phyloP scores from a whole-genome alignment of 352 stramenopile species.

The Elongisporangium prolatum region DNA sequence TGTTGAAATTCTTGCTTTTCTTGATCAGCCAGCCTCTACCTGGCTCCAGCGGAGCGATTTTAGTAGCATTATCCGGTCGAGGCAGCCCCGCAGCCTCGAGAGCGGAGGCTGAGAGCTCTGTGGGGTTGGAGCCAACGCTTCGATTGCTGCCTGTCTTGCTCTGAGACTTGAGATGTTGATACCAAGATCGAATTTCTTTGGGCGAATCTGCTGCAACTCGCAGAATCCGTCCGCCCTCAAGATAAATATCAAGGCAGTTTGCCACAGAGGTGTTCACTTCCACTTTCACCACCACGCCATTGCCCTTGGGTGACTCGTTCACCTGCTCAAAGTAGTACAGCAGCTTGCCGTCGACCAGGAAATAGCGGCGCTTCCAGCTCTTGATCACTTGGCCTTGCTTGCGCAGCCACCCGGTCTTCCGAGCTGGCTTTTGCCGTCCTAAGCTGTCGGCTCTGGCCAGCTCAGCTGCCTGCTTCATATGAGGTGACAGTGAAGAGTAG shows the following conservation, averaged over 20 bases:
- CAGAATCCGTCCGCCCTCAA: conserved; percentile 51
- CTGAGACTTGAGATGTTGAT: conserved; percentile 36
- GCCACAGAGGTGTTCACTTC: conserved; percentile 39
- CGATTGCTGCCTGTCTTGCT: conserved; percentile 3
- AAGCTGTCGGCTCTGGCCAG: background rate
- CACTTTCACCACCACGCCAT: conserved; percentile 45
- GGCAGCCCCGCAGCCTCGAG: background rate
- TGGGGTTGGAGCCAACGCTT: background rate
- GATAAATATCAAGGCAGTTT: conserved; percentile 65
- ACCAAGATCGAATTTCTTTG: conserved; percentile 59
- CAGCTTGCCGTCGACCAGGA: conserved; percentile 50
- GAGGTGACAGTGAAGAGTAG: background rate
- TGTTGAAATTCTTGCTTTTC: conserved; percentile 61
- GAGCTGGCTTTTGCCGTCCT: conserved; percentile 2
- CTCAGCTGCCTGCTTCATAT: background rate
- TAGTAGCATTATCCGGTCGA: background rate
- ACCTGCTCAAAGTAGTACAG: conserved; percentile 65
- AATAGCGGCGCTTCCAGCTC: conserved; percentile 76
- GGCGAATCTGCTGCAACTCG: conserved; percentile 58
- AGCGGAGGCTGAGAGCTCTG: background rate
- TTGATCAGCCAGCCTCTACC: conserved; percentile 49
- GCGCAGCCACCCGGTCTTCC: conserved; percentile 70
- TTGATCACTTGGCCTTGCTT: conserved; percentile 74
- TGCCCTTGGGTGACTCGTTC: conserved; percentile 43
- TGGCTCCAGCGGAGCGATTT: conserved; percentile 7